Conservation (phyloP, 2,329 filamentous ascomycete genomes). For the Pyricularia grisea region DNA sequence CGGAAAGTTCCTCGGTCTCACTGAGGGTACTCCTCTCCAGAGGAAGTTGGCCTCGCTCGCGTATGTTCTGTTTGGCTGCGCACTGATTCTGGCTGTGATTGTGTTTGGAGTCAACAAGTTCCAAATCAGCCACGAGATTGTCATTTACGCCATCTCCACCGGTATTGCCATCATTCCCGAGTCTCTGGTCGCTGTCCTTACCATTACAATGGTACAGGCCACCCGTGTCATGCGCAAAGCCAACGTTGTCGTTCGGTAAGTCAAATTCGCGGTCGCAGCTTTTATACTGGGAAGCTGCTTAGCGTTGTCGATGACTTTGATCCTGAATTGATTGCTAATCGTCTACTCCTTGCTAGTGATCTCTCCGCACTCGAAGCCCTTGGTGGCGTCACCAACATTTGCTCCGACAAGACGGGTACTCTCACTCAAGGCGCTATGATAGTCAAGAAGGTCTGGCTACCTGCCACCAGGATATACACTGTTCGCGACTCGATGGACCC, state of each 20-base stretch:
- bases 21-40: constrained; percentile 72
- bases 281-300: not conserved
- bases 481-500: constrained; percentile 54
- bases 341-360: constrained; percentile 25
- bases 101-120: constrained; percentile 52
- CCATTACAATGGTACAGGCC: constrained; percentile 61
- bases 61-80: constrained; percentile 67
- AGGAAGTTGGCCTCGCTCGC: constrained; percentile 80
- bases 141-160: constrained; percentile 52
- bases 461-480: constrained; percentile 44
- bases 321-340: constrained; percentile 3
- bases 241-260: constrained; percentile 52
- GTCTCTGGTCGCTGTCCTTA: constrained; percentile 59
- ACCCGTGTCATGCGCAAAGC: constrained; percentile 55
- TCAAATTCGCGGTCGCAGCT: not conserved
- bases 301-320: not conserved
- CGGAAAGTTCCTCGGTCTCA: constrained; percentile 44
- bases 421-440: constrained; percentile 63
- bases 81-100: constrained; percentile 48
- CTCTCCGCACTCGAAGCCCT: constrained; percentile 60
- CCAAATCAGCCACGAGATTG: constrained; percentile 42
- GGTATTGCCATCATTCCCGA: constrained; percentile 57
- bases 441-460: constrained; percentile 57
- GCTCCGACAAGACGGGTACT: constrained; percentile 66
- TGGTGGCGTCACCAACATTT: constrained; percentile 63